These are phyloP conservation scores for Pontederia crassipes DNA, from an alignment of 176 grass and related monocot genomes.

Conservation along the genomic window DNA sequence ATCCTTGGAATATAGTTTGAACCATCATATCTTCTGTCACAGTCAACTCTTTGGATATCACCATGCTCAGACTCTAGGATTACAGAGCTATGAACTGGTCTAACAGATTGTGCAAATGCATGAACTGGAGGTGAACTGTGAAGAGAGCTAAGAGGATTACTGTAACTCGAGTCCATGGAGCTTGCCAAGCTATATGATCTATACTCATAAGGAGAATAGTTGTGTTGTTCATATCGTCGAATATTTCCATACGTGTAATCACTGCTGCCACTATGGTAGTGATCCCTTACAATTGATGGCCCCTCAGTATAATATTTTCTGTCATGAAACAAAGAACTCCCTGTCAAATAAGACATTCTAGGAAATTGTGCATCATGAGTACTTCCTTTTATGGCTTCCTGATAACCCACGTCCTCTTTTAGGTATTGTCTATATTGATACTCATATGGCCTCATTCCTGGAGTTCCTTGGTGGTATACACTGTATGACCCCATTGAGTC, in stretches of 20 bases:
- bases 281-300: slow-evolving; percentile 17
- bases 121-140: slow-evolving; percentile 16
- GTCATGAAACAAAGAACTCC: slow-evolving; percentile 17
- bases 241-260: slow-evolving; percentile 23
- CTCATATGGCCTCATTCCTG: slow-evolving; percentile 14
- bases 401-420: slow-evolving; percentile 24
- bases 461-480: neutral
- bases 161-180: slow-evolving; percentile 23
- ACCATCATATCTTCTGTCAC: slow-evolving; percentile 16
- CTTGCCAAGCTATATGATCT: slow-evolving; percentile 23
- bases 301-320: slow-evolving; percentile 2
- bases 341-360: slow-evolving; percentile 21
- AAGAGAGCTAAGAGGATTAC: slow-evolving; percentile 21
- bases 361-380: slow-evolving; percentile 24
- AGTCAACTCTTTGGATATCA: slow-evolving; percentile 13
- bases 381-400: slow-evolving; percentile 14
- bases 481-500: neutral
- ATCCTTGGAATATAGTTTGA: slow-evolving; percentile 20
- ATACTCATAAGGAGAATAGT: slow-evolving; percentile 10
- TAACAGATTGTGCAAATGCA: slow-evolving; percentile 24
- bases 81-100: slow-evolving; percentile 16
- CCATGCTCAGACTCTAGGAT: slow-evolving; percentile 12
- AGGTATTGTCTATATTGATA: slow-evolving; percentile 21
- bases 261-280: slow-evolving; percentile 14
- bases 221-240: slow-evolving; percentile 26